phyloP scores from a whole-genome alignment of 192 early-diverging fungal species.

The Coemansia guatemalensis region DNA sequence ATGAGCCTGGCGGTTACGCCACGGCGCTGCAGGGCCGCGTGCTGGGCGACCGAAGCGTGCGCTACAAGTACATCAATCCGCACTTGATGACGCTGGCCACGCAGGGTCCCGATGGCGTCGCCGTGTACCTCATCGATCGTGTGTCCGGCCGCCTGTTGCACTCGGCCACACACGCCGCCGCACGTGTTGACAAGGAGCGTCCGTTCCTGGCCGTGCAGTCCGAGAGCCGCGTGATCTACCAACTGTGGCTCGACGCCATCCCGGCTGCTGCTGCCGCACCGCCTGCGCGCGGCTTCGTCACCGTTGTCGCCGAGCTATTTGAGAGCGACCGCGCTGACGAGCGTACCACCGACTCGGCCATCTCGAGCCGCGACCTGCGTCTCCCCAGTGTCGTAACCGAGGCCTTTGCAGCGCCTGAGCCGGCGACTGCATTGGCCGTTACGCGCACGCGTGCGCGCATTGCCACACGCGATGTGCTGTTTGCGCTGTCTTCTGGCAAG shows the following conservation, averaged over 20 bases:
- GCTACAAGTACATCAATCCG: conserved; percentile 99
- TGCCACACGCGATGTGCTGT: conserved; percentile 79
- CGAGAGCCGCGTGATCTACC: conserved; percentile 89
- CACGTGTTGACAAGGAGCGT: conserved; percentile 37
- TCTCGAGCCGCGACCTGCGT: conserved; percentile 72
- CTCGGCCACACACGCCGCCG: conserved; percentile 63
- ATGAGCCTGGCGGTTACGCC: conserved; percentile 49
- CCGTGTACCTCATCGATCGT: conserved; percentile 82
- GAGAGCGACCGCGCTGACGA: conserved; percentile 73
- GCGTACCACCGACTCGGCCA: conserved; percentile 66
- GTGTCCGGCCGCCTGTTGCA: conserved; percentile 85
- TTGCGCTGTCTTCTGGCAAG: conserved; percentile 51
- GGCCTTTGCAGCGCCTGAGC: conserved; percentile 74
- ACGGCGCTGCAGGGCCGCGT: conserved; percentile 91
- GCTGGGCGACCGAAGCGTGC: conserved; percentile 89
- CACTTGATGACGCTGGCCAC: conserved; percentile 81
- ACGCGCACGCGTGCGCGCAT: conserved; percentile 86
- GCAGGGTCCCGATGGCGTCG: conserved; percentile 48
- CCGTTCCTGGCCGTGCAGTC: conserved; percentile 69
- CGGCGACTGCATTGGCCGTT: conserved; percentile 75
- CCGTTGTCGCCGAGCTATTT: conserved; percentile 84
- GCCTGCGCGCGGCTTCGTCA: conserved; percentile 67
- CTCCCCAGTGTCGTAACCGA: conserved; percentile 72
- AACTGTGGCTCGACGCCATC: conserved; percentile 82
- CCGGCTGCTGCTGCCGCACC: conserved; percentile 18